Conservation (phyloP, 2,329 filamentous ascomycete genomes). For the Bipolaris oryzae region DNA sequence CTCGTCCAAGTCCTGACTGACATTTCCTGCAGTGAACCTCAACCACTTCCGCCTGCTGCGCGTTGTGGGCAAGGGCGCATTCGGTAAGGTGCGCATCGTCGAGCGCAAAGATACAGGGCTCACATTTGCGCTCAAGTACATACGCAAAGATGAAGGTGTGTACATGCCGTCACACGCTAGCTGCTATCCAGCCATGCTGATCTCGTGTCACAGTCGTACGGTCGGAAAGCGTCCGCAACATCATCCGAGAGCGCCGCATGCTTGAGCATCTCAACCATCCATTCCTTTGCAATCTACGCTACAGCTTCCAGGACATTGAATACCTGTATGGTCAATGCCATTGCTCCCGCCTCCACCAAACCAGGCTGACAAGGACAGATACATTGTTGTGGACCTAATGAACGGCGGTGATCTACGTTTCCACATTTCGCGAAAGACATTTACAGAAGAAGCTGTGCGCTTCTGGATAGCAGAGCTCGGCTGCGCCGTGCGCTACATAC, state of each 20-base stretch:
- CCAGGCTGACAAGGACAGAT: conserved; percentile 55
- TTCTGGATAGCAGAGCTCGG: conserved; percentile 97
- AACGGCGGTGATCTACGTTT: conserved; percentile 95
- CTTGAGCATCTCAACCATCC: conserved; percentile 97
- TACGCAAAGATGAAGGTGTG: conserved; percentile 95
- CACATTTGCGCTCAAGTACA: conserved; percentile 97
- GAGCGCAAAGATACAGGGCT: conserved; percentile 94
- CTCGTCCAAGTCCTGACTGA: conserved; percentile 17
- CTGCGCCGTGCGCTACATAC: conserved; percentile 73
- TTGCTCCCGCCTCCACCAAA: not conserved
- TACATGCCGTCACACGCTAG: conserved; percentile 18
- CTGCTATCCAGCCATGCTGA: conserved; percentile 23
- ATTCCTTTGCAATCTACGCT: conserved; percentile 97
- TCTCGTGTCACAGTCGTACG: conserved; percentile 74
- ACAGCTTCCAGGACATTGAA: conserved; percentile 98
- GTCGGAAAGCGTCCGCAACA: conserved; percentile 97
- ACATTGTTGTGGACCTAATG: conserved; percentile 98
- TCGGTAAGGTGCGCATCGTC: conserved; percentile 98
- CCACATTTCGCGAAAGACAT: conserved; percentile 96
- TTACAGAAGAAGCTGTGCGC: conserved; percentile 93
- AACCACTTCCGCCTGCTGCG: conserved; percentile 95
- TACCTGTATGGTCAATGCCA: conserved; percentile 75
- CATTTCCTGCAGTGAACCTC: conserved; percentile 73
- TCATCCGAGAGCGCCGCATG: conserved; percentile 96
- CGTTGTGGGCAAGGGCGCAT: conserved; percentile 96